Conservation (phyloP, 2,329 filamentous ascomycete genomes). For the Alternaria triticimaculans region DNA sequence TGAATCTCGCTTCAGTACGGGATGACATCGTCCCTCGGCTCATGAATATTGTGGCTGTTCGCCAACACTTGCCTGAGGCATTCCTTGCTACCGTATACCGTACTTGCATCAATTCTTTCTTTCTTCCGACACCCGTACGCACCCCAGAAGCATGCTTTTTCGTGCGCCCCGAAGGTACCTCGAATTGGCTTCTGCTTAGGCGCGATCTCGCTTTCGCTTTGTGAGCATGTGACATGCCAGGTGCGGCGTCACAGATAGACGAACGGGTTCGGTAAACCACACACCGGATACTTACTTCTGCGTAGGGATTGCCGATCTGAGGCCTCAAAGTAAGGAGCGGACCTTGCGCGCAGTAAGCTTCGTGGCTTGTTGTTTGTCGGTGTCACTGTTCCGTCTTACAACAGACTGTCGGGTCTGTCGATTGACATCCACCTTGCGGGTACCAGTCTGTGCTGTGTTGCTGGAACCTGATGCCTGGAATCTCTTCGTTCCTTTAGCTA, state of each 20-base stretch:
- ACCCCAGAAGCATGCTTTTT: slow-evolving; percentile 12
- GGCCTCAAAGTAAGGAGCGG: slow-evolving; percentile 15
- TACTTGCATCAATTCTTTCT: slow-evolving; percentile 13
- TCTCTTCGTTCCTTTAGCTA: slow-evolving; percentile 8
- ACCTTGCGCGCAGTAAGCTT: slow-evolving; percentile 22
- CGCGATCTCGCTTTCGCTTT: neutral
- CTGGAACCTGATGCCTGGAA: slow-evolving; percentile 13
- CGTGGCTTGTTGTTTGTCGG: slow-evolving; percentile 24
- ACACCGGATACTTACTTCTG: slow-evolving; percentile 8
- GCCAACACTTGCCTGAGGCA: neutral
- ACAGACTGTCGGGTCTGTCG: slow-evolving; percentile 15
- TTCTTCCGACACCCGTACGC: slow-evolving; percentile 16
- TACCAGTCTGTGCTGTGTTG: slow-evolving; percentile 18
- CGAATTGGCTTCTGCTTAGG: neutral
- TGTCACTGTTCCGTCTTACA: slow-evolving; percentile 19
- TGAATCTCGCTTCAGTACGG: slow-evolving; percentile 12
- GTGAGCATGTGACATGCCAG: slow-evolving; percentile 8
- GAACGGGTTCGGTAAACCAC: slow-evolving; percentile 11
- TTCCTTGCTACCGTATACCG: slow-evolving; percentile 11
- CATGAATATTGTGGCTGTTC: neutral
- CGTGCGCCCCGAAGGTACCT: slow-evolving; percentile 11
- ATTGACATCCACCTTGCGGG: slow-evolving; percentile 13
- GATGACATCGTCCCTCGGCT: slow-evolving; percentile 9
- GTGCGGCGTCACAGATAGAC: slow-evolving; percentile 5
- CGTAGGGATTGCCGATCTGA: slow-evolving; percentile 18